These are phyloP conservation scores for Penicillium macrosclerotiorum DNA, from an alignment of 495 filamentous ascomycete species.

Conservation along the genomic window DNA sequence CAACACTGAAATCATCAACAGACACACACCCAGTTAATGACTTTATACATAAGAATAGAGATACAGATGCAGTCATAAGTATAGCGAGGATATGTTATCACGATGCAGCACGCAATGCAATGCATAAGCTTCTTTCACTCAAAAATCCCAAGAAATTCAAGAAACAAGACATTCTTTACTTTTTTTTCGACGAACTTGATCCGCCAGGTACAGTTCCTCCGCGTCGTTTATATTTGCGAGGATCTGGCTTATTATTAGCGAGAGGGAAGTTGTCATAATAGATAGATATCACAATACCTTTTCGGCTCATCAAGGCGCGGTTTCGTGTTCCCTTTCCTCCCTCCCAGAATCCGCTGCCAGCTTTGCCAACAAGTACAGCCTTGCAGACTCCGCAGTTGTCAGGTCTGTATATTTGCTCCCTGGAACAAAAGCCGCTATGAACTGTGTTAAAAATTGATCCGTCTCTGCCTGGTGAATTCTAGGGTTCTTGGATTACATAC, in stretches of 20 bases:
- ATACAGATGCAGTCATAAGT: too few species aligned
- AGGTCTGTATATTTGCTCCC: slow-evolving; percentile 80
- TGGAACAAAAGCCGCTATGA: slow-evolving; percentile 68
- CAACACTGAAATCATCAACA: too few species aligned
- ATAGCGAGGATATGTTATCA: too few species aligned
- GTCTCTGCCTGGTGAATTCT: not conserved
- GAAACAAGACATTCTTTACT: too few species aligned
- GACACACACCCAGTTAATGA: too few species aligned
- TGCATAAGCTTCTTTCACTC: too few species aligned
- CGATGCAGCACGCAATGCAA: too few species aligned
- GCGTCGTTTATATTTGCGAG: slow-evolving; percentile 10
- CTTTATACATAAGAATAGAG: too few species aligned
- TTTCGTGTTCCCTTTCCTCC: slow-evolving; percentile 85
- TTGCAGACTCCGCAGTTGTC: slow-evolving; percentile 80
- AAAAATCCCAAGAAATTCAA: too few species aligned
- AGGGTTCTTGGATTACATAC: slow-evolving; percentile 23
- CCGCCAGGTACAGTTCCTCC: slow-evolving; percentile 10
- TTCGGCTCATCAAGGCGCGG: slow-evolving; percentile 65
- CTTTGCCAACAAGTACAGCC: slow-evolving; percentile 65
- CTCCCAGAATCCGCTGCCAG: slow-evolving; percentile 83
- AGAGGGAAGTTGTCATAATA: slow-evolving; percentile 20
- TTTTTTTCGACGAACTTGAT: slow-evolving; percentile 15
- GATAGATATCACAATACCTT: slow-evolving; percentile 38
- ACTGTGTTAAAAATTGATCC: not conserved
- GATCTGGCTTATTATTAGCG: slow-evolving; percentile 3